phyloP scores from a whole-genome alignment of 257 asterid genomes.

The Cynanchum wilfordii region DNA sequence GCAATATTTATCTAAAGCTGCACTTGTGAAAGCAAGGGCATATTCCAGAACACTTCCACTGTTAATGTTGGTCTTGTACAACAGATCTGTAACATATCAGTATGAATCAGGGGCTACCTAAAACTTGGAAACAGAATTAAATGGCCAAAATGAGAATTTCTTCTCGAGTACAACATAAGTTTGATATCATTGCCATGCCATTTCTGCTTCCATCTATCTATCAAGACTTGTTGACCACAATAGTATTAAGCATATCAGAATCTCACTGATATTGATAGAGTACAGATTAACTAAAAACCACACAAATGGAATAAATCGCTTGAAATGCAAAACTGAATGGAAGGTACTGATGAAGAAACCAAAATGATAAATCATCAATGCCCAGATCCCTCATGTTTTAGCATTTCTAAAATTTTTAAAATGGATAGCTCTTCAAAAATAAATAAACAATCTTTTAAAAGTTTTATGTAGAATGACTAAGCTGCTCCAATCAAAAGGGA shows the following conservation, averaged over 20 bases:
- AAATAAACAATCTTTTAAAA: too few species aligned
- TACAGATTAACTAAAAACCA: neutral
- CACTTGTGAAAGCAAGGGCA: constrained; percentile 96
- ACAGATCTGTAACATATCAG: constrained; percentile 53
- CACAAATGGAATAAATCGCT: too few species aligned
- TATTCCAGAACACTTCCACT: constrained; percentile 98
- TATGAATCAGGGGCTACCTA: neutral
- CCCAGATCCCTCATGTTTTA: too few species aligned
- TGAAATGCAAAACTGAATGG: neutral
- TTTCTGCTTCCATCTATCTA: neutral
- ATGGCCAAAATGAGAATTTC: neutral
- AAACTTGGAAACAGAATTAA: neutral
- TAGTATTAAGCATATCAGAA: neutral
- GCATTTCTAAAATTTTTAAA: too few species aligned
- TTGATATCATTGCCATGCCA: neutral
- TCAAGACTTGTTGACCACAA: neutral
- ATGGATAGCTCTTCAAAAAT: too few species aligned
- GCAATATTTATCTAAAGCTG: constrained; percentile 91
- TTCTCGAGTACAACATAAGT: too few species aligned
- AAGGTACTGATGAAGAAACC: neutral
- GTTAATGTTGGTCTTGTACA: constrained; percentile 81
- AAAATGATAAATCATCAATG: too few species aligned
- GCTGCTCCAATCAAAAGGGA: neutral
- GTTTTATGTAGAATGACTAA: neutral
- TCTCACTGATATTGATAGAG: neutral